Percentiles rank a stretch among this genome's conserved stretches.
Evolutionary conservation across 345 rosid species (phyloP).

Genomic region (Corchorus olitorius): DNA sequence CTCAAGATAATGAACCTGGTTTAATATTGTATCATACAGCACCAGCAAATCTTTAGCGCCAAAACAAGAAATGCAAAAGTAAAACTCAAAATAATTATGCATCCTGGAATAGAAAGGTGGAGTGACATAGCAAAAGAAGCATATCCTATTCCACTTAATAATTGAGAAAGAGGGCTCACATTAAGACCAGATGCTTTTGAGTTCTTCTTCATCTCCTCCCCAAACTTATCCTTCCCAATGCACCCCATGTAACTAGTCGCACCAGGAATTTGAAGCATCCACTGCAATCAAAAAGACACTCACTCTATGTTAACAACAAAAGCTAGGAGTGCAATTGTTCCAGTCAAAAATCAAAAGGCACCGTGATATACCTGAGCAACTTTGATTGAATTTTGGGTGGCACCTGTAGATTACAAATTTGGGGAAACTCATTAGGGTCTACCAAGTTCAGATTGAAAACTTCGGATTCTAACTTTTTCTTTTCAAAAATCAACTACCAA

Average conservation of each 20-base stretch:
- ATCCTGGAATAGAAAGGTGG: neutral
- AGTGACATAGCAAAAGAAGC: neutral
- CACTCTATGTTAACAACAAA: neutral
- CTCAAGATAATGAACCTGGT: conserved; percentile 81
- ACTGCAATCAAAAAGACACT: conserved; percentile 41
- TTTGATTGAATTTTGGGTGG: conserved; percentile 91
- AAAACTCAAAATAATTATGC: neutral
- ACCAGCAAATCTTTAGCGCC: conserved; percentile 7
- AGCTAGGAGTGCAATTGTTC: neutral
- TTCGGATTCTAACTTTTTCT: neutral
- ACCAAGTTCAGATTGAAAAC: neutral
- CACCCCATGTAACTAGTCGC: conserved; percentile 90
- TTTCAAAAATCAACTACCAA: neutral
- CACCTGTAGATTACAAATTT: conserved; percentile 38
- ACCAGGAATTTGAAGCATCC: conserved; percentile 98
- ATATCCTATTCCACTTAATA: neutral
- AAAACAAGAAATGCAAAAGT: neutral
- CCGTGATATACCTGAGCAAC: conserved; percentile 78
- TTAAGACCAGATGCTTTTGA: conserved; percentile 75
- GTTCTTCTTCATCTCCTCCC: conserved; percentile 94
- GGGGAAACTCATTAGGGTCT: neutral
- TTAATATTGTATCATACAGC: neutral
- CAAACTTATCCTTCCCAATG: conserved; percentile 94
- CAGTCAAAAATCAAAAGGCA: neutral
- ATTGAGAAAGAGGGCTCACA: conserved; percentile 37